Conservation (phyloP, 192 early-diverging fungal genomes). For the Mortierella antarctica region DNA sequence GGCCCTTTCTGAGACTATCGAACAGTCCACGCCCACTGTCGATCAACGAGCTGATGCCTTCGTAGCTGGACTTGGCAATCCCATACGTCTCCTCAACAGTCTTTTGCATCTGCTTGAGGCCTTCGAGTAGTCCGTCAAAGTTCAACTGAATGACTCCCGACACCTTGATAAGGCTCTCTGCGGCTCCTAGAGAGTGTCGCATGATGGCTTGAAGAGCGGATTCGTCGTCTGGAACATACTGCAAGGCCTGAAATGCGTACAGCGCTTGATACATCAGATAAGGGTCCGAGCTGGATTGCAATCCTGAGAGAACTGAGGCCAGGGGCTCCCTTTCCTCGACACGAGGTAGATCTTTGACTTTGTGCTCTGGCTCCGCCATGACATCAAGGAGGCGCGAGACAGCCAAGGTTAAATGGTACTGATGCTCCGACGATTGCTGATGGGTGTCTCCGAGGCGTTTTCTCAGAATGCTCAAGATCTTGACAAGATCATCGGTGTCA, state of each 20-base stretch:
- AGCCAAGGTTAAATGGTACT: not conserved
- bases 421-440: too few species aligned
- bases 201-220: not conserved
- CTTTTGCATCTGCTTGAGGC: too few species aligned
- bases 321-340: constrained; percentile 2
- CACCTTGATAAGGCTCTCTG: too few species aligned
- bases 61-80: too few species aligned
- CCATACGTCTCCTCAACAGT: too few species aligned
- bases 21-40: too few species aligned
- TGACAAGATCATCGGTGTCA: not conserved
- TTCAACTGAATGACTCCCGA: too few species aligned
- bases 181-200: too few species aligned
- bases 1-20: too few species aligned
- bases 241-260: constrained; percentile 7
- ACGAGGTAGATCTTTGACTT: not conserved
- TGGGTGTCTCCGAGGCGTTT: not conserved
- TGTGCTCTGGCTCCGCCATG: not conserved
- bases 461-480: not conserved
- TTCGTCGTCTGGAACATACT: constrained; percentile 5
- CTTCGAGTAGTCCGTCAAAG: too few species aligned
- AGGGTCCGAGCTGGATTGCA: not conserved
- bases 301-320: not conserved
- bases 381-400: not conserved
- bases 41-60: too few species aligned
- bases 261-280: not conserved